Evolutionary conservation across 176 grass and related monocot genomes (phyloP).

Genomic region (sorghum (Sorghum bicolor)): DNA sequence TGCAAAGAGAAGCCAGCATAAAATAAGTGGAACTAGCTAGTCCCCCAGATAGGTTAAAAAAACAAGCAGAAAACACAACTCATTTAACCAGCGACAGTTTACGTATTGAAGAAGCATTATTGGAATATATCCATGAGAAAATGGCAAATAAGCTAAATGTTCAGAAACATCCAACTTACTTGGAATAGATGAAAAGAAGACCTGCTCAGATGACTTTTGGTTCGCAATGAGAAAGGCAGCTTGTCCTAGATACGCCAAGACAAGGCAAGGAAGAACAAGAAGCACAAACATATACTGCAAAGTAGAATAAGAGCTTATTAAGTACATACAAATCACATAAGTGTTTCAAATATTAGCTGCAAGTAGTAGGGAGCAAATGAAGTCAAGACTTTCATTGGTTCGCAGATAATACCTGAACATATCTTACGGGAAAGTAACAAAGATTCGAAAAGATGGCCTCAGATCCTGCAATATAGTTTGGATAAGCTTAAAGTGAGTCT

Average conservation of each 20-base stretch:
- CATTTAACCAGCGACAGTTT: neutral
- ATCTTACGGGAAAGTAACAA: conserved; percentile 92
- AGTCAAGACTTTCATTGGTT: neutral
- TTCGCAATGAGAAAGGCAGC: conserved; percentile 92
- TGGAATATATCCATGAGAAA: conserved; percentile 24
- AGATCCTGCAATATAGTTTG: conserved; percentile 64
- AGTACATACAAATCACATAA: neutral
- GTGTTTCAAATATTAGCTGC: conserved; percentile 8
- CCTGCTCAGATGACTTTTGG: conserved; percentile 52
- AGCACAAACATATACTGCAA: conserved; percentile 83
- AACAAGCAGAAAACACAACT: neutral
- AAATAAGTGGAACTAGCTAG: conserved; percentile 17
- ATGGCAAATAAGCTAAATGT: neutral
- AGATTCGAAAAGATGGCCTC: conserved; percentile 98
- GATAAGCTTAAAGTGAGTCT: neutral
- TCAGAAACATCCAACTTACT: conserved; percentile 47
- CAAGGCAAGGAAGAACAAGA: conserved; percentile 90
- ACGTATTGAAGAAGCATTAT: neutral
- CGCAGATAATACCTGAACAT: conserved; percentile 71
- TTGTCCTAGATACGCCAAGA: conserved; percentile 92
- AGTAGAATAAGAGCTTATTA: conserved; percentile 16
- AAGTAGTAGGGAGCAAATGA: neutral
- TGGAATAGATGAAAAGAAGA: conserved; percentile 94
- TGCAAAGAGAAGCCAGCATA: conserved; percentile 23
- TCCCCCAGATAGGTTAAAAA: neutral